Base-by-base conservation (phyloP, 202 grass and related monocot genomes). In the Digitaria exilis region DNA sequence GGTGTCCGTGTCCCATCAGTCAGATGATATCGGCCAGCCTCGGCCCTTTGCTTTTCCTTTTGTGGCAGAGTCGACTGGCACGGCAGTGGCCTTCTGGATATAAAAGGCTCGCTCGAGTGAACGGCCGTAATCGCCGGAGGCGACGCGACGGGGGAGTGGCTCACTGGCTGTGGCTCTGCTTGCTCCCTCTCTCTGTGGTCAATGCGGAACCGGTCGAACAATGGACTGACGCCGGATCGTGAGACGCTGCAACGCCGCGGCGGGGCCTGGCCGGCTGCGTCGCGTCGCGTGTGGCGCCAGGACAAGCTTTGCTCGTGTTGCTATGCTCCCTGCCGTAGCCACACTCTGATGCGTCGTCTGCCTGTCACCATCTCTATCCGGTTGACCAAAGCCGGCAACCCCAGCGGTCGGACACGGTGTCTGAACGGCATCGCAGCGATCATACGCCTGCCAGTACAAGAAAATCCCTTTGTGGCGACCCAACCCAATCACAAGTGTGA, bases 31-130 rank as follows among this genome's bases (percentile, higher is more conserved):
- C n/a, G 22, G 17, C 22, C 41, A 15, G 61, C 13, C 48, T 10
- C n/a, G n/a, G n/a, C n/a, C 44, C 28, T 73, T 64, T 6, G 12
- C 28, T 78, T 65, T 25, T 34, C 19, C 31, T 65, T 65, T 66
- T 65, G 44, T 65, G 29, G 76, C 60, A 79, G 60, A n/a, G 59
- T 65, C 60, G n/a, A n/a, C n/a, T n/a, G n/a, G n/a, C n/a, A n/a
- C n/a, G n/a, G n/a, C n/a, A n/a, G n/a, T n/a, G n/a, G n/a, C n/a
- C n/a, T n/a, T n/a, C n/a, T n/a, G n/a, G n/a, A n/a, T n/a, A n/a
- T 17, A 11, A 2, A 15, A 11, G 17, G 9, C 28, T 24, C 21
- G 35, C 13, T 12, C n/a, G 29, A 41, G 16, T 37, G 9, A 42
- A 50, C 52, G 28, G 58, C 69, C 80, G 60, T 41, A 52, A 1